phyloP scores from a whole-genome alignment of 2,329 filamentous ascomycete genomes.

The Xylariaceae sp. region DNA sequence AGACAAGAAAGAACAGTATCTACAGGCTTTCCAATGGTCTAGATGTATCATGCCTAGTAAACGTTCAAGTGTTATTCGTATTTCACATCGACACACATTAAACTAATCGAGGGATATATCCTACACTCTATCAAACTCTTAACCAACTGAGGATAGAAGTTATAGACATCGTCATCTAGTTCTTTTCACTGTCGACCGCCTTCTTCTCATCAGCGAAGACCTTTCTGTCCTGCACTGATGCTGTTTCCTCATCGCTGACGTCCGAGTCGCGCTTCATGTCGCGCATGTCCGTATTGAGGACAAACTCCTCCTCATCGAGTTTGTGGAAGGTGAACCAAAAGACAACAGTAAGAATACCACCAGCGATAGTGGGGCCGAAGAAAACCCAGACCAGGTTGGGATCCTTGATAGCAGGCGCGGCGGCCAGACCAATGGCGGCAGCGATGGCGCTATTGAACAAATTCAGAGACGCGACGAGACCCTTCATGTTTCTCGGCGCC shows the following conservation, averaged over 20 bases:
- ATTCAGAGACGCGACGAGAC: constrained; percentile 66
- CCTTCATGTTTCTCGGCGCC: constrained; percentile 76
- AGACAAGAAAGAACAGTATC: no score
- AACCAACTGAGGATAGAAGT: no score
- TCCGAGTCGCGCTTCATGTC: constrained; percentile 29
- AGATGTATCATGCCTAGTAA: no score
- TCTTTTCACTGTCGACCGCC: not conserved
- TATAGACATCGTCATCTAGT: no score
- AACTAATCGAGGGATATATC: no score
- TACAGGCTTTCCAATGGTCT: no score
- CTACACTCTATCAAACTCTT: no score
- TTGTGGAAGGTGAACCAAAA: constrained; percentile 29
- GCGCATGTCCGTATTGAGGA: constrained; percentile 26
- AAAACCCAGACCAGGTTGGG: constrained; percentile 43
- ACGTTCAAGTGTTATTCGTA: no score
- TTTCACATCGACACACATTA: no score
- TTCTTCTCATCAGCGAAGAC: constrained; percentile 42
- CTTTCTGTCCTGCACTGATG: constrained; percentile 51
- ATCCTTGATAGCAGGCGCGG: constrained; percentile 41
- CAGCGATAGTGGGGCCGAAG: constrained; percentile 27
- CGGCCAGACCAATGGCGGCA: constrained; percentile 59
- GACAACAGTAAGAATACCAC: constrained; percentile 22
- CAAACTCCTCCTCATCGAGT: constrained; percentile 28
- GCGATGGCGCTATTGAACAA: constrained; percentile 69
- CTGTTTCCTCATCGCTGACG: constrained; percentile 23